Evolutionary conservation across 257 asterid species (phyloP), one percentile per base, ranked within the genome.

Genomic region (Solanum pimpinellifolium): DNA sequence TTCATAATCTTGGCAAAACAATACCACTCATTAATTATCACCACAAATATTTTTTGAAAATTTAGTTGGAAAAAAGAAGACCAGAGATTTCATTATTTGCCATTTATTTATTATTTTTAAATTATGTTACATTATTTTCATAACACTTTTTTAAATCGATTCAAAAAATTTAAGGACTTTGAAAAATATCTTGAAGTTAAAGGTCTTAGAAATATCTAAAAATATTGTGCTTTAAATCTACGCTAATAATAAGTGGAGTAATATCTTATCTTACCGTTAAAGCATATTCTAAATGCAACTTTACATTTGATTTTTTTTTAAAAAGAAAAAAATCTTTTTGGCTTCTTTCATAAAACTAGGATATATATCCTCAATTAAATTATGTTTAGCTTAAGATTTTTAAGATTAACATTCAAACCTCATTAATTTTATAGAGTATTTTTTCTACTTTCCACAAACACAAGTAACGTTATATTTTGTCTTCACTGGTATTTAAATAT

Each of bases 21-120:
- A 94, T 87, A 75, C 94, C 94, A 94, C 88, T 59, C 92, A 87
- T 42, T 83, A 86, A 69, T 90, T 90, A 92, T 92, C 94, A 52
- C 77, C 76, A 73, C 27, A 70, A 87, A 89, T 46, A 77, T 88
- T 90, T 90, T 90, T 90, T 73, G 72, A 88, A 69, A 69, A 60
- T 65, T 60, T 60, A 16, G 20, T 66, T 27, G 52, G 1, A 16
- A 44, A 23, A 41, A 84, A 39, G 5, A 65, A 60, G 29, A 65
- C 42, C 66, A 27, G 16, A 16, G 5, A 78, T 42, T 4, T 77
- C 14, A 83, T 7, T 35, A 31, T 59, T 83, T 31, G 21, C 16
- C 59, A 9, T 59, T 29, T n/a, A 31, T 83, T 31, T 52, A 52
- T 33, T 62, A 33, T 29, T 13, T 33, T 33, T 33, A 7, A 49